Percentiles rank a stretch among this genome's conserved stretches.
Evolutionary conservation across 371 early-diverging fungal species (phyloP).

Genomic region (Mortierella polycephala): DNA sequence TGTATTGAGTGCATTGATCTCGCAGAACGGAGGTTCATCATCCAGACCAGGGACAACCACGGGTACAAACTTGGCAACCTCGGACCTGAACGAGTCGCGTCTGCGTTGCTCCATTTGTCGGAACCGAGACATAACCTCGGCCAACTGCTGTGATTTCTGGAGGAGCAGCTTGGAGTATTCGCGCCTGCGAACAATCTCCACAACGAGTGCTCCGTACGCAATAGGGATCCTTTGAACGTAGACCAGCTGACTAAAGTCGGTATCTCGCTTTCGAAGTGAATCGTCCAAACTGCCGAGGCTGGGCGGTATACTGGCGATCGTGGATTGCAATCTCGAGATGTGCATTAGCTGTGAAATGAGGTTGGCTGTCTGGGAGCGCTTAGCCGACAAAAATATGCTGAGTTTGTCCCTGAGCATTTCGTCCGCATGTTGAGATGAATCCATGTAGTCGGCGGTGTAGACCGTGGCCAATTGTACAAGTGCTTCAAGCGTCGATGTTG

Average conservation of each 20-base stretch:
- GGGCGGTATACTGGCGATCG: slow-evolving; percentile 59
- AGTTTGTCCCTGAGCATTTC: slow-evolving; percentile 49
- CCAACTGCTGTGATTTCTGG: slow-evolving; percentile 66
- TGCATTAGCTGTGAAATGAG: slow-evolving; percentile 54
- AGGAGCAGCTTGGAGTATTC: slow-evolving; percentile 71
- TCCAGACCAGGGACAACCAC: slow-evolving; percentile 67
- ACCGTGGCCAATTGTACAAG: slow-evolving; percentile 71
- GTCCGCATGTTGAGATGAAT: slow-evolving; percentile 27
- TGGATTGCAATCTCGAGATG: slow-evolving; percentile 52
- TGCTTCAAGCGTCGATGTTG: slow-evolving; percentile 62
- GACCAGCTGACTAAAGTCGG: slow-evolving; percentile 60
- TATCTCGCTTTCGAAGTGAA: slow-evolving; percentile 41
- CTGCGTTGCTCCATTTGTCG: slow-evolving; percentile 69
- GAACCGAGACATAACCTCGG: slow-evolving; percentile 71
- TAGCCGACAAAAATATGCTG: slow-evolving; percentile 43
- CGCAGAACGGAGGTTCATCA: slow-evolving; percentile 71
- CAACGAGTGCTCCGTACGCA: slow-evolving; percentile 64
- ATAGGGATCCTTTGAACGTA: slow-evolving; percentile 72
- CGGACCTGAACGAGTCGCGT: slow-evolving; percentile 70
- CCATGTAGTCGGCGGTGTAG: slow-evolving; percentile 71
- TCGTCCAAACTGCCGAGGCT: slow-evolving; percentile 46
- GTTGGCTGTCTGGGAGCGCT: slow-evolving; percentile 53
- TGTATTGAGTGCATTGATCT: slow-evolving; percentile 67
- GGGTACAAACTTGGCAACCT: slow-evolving; percentile 68
- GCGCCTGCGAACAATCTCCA: slow-evolving; percentile 78